A percentile compares a stretch with the other conserved stretches of the same genome.
Conservation (phyloP, 139 green algal species). For the Ostreobium quekettii region DNA sequence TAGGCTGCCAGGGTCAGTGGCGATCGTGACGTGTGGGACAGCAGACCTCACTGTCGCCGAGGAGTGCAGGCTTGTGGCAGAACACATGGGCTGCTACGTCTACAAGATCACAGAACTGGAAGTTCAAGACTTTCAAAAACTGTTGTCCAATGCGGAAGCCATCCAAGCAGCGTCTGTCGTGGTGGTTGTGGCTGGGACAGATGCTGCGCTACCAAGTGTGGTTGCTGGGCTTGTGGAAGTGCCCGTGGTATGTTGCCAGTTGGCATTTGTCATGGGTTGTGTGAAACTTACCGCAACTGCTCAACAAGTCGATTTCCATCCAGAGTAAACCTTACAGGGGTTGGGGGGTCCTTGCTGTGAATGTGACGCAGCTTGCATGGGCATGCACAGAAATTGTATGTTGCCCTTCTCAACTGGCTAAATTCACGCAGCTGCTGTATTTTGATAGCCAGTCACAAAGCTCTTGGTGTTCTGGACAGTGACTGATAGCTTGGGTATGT, state of each 20-base stretch:
- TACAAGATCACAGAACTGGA: conserved; percentile 50
- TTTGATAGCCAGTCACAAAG: too few species aligned
- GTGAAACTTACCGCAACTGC: too few species aligned
- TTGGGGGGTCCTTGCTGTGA: too few species aligned
- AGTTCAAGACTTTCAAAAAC: conserved; percentile 51
- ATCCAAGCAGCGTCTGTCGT: conserved; percentile 43
- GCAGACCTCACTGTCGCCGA: conserved; percentile 47
- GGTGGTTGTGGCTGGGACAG: conserved; percentile 66
- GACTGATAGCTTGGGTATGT: too few species aligned
- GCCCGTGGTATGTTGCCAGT: conserved; percentile 49
- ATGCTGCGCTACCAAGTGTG: conserved; percentile 55
- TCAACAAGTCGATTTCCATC: too few species aligned
- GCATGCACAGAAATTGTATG: too few species aligned
- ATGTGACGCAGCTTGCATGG: too few species aligned
- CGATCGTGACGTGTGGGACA: conserved; percentile 55
- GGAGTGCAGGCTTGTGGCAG: conserved; percentile 55
- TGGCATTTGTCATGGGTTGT: too few species aligned
- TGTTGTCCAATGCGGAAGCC: conserved; percentile 24
- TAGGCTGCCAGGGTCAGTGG: conserved; percentile 61
- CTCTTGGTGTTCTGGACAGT: too few species aligned
- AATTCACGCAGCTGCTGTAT: too few species aligned
- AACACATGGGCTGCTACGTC: conserved; percentile 55
- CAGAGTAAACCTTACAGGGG: too few species aligned
- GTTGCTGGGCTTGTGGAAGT: conserved; percentile 66
- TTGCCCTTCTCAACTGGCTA: too few species aligned